Conservation (phyloP, 2,329 filamentous ascomycete genomes). For the Aspergillus hortae region DNA sequence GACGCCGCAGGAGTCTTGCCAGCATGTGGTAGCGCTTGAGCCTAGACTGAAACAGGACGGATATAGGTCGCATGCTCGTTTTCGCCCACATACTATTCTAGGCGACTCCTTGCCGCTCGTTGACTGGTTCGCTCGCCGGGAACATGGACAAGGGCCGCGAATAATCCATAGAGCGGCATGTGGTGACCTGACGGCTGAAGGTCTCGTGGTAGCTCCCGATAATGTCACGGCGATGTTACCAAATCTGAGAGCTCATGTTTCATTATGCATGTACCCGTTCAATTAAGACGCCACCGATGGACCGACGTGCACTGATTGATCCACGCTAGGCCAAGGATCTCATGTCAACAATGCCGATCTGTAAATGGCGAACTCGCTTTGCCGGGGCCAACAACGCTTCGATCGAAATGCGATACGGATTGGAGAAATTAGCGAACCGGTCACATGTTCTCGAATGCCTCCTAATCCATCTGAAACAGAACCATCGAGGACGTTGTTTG, state of each 20-base stretch:
- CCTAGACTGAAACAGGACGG: not conserved
- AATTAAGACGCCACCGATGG: conserved; percentile 7
- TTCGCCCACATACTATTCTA: too few species aligned
- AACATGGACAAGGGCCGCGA: not conserved
- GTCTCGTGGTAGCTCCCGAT: conserved; percentile 11
- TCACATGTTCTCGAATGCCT: conserved; percentile 8
- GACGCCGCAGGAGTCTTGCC: not conserved
- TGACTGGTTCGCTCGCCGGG: not conserved
- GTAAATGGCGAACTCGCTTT: conserved; percentile 2
- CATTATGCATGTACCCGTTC: conserved; percentile 24
- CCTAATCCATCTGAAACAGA: conserved; percentile 13
- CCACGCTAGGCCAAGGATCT: conserved; percentile 14
- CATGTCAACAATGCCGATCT: conserved; percentile 1
- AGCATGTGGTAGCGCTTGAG: not conserved
- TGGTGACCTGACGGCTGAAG: conserved; percentile 7
- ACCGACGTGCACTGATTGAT: conserved; percentile 11
- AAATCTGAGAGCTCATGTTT: conserved; percentile 3
- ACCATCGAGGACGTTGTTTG: conserved; percentile 2
- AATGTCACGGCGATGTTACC: conserved; percentile 1
- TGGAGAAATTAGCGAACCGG: conserved; percentile 5
- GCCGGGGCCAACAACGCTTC: conserved; percentile 10
- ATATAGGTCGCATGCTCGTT: too few species aligned
- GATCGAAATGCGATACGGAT: not conserved
- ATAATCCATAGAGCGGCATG: not conserved
- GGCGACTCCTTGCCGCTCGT: not conserved